Conservation (phyloP, 495 filamentous ascomycete species). For the Apodospora peruviana region DNA sequence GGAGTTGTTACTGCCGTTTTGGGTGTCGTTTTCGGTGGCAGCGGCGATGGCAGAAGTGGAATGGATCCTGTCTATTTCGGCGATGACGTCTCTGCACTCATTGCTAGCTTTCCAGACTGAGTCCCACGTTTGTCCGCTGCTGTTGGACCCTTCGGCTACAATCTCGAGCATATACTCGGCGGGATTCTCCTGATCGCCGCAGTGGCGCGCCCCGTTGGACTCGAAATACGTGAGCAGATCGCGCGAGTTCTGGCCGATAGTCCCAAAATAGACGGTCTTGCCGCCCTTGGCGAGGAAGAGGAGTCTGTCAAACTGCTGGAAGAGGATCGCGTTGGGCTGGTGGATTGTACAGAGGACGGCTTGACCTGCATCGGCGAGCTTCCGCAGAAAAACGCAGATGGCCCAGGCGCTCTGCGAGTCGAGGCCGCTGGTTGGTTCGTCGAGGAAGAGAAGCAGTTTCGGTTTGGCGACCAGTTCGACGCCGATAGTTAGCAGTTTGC, state of each 20-base stretch:
- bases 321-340: conserved; percentile 67
- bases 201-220: conserved; percentile 63
- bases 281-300: conserved; percentile 63
- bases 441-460: conserved; percentile 65
- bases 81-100: conserved; percentile 55
- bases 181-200: conserved; percentile 59
- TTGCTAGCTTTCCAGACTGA: conserved; percentile 65
- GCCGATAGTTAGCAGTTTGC: conserved; percentile 74
- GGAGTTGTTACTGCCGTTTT: neutral
- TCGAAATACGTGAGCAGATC: conserved; percentile 44
- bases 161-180: conserved; percentile 89
- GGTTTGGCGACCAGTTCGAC: conserved; percentile 90
- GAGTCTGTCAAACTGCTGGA: conserved; percentile 68
- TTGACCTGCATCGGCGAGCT: conserved; percentile 69
- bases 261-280: conserved; percentile 63
- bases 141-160: conserved; percentile 55
- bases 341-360: conserved; percentile 71
- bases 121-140: conserved; percentile 67
- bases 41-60: neutral
- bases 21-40: neutral
- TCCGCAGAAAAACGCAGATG: conserved; percentile 79
- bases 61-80: conserved; percentile 48
- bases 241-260: conserved; percentile 40
- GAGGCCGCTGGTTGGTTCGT: conserved; percentile 77
- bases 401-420: conserved; percentile 79